Evolutionary conservation across 2,329 filamentous ascomycete species (phyloP).

Genomic region (Fusarium virguliforme): DNA sequence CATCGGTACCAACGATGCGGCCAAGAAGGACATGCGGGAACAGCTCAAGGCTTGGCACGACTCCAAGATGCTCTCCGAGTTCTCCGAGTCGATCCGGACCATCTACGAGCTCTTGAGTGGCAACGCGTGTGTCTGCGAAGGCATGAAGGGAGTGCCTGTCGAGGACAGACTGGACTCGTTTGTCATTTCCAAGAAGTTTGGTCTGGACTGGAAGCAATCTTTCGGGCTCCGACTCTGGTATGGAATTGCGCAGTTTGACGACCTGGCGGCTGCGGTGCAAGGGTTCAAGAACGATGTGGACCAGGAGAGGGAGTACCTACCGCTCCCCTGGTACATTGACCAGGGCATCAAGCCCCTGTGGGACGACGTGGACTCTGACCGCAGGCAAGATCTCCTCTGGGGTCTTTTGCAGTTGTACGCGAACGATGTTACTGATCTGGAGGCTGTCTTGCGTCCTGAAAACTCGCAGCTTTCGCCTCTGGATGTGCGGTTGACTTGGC

Average conservation of each 20-base stretch:
- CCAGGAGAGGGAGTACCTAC: constrained; percentile 79
- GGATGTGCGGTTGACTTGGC: constrained; percentile 85
- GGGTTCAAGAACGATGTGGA: constrained; percentile 82
- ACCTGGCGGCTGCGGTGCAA: constrained; percentile 80
- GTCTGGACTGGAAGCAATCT: constrained; percentile 92
- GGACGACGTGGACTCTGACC: constrained; percentile 71
- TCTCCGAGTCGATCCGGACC: constrained; percentile 85
- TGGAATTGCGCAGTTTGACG: constrained; percentile 77
- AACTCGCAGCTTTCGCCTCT: constrained; percentile 83
- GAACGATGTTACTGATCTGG: constrained; percentile 70
- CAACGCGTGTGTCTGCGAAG: constrained; percentile 87
- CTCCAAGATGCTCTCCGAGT: constrained; percentile 88
- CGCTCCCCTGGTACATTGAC: constrained; percentile 80
- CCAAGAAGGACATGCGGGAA: constrained; percentile 81
- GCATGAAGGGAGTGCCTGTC: constrained; percentile 78
- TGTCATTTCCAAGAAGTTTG: constrained; percentile 85
- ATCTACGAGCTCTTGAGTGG: constrained; percentile 92
- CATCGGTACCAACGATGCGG: constrained; percentile 80
- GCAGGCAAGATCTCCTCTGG: constrained; percentile 86
- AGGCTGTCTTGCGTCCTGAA: constrained; percentile 81
- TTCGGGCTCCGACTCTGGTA: constrained; percentile 96
- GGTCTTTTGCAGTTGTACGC: constrained; percentile 88
- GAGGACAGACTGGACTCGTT: constrained; percentile 89
- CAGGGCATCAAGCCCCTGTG: constrained; percentile 72
- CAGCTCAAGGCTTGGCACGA: constrained; percentile 90